A percentile compares a stretch with the other conserved stretches of the same genome.
Conservation (phyloP, 805 yeast genomes). For the Lipomyces anomalus region DNA sequence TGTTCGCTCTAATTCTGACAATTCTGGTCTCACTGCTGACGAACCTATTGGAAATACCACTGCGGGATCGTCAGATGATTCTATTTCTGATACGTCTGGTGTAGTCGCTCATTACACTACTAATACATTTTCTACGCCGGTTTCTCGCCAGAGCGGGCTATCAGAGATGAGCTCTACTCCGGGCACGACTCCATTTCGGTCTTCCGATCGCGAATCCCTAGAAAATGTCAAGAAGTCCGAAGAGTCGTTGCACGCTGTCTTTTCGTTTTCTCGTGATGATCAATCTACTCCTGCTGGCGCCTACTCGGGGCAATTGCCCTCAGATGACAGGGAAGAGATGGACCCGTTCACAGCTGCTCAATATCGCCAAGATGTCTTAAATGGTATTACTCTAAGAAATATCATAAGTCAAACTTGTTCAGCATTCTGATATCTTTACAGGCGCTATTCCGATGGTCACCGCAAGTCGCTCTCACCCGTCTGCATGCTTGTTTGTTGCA, state of each 20-base stretch:
- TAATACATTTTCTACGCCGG: slow-evolving; percentile 15
- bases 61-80: background rate
- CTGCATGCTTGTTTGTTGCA: slow-evolving; percentile 23
- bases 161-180: slow-evolving; percentile 16
- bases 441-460: background rate
- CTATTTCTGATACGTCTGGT: background rate
- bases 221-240: background rate
- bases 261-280: slow-evolving; percentile 5
- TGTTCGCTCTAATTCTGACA: slow-evolving; percentile 1
- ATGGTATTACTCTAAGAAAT: too few relatives aligned
- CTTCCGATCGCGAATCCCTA: slow-evolving; percentile 5
- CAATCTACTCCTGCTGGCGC: background rate
- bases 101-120: slow-evolving; percentile 3
- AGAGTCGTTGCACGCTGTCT: slow-evolving; percentile 3
- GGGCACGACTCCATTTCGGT: slow-evolving; percentile 15
- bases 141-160: slow-evolving; percentile 11
- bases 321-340: background rate
- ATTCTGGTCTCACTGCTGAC: background rate
- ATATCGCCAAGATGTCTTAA: background rate
- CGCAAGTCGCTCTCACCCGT: slow-evolving; percentile 16
- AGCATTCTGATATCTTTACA: too few relatives aligned
- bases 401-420: too few relatives aligned
- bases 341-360: background rate
- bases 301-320: background rate
- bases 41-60: background rate